phyloP scores from a whole-genome alignment of 805 yeast genomes.

The Metschnikowia continentalis region DNA sequence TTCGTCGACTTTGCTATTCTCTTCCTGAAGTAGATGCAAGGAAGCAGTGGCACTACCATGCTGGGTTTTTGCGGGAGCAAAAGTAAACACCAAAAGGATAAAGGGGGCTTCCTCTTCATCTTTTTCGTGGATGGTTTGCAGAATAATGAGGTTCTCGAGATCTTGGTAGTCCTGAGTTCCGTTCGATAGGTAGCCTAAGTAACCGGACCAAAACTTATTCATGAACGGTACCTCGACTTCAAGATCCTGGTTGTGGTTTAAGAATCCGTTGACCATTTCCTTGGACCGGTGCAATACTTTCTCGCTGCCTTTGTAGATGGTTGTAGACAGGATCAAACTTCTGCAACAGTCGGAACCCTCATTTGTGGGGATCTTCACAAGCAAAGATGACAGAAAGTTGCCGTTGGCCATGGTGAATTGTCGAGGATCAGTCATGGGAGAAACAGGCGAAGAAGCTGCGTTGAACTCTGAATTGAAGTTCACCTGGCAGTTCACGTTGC shows the following conservation, averaged over 20 bases:
- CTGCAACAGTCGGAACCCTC: conserved; percentile 21
- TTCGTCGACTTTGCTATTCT: conserved; percentile 7
- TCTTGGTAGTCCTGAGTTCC: conserved; percentile 22
- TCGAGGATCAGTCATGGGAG: conserved; percentile 14
- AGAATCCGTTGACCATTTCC: conserved; percentile 33
- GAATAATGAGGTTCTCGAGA: conserved; percentile 21
- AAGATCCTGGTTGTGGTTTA: conserved; percentile 15
- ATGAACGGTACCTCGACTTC: conserved; percentile 35
- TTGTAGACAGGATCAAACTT: conserved; percentile 17
- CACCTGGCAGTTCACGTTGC: conserved; percentile 9
- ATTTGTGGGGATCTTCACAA: conserved; percentile 3
- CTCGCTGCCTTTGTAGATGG: conserved; percentile 21
- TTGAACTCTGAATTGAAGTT: conserved; percentile 6
- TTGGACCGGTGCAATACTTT: conserved; percentile 20
- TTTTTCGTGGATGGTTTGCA: conserved; percentile 30
- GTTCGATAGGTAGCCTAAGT: conserved; percentile 30
- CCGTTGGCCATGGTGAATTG: conserved; percentile 14
- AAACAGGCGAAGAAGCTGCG: conserved; percentile 13
- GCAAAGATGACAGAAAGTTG: conserved; percentile 11
- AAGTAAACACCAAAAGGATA: conserved; percentile 13
- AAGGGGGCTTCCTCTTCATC: conserved; percentile 4
- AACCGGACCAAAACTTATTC: conserved; percentile 38
- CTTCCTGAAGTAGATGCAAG: conserved; percentile 4
- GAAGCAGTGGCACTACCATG: conserved; percentile 5
- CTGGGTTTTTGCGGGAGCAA: conserved; percentile 4